Conservation (phyloP, 495 filamentous ascomycete species). For the Aspergillus avenaceus region DNA sequence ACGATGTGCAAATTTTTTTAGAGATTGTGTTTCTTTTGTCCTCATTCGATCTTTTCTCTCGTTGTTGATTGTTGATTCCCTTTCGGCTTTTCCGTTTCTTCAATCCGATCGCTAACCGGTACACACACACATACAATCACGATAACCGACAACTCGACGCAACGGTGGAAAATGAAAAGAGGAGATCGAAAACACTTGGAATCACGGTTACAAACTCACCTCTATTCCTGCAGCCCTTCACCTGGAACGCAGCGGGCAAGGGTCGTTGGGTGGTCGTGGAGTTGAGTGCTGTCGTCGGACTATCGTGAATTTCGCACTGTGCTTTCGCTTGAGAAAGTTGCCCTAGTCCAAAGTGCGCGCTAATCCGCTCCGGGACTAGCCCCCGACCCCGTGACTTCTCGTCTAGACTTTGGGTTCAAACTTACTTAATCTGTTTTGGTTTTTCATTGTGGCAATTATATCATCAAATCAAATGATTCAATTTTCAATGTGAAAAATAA, state of each 20-base stretch:
- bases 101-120: neutral
- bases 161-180: constrained; percentile 21
- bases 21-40: neutral
- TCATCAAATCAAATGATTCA: no score
- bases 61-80: neutral
- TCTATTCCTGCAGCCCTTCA: constrained; percentile 48
- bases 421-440: neutral
- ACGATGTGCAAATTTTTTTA: neutral
- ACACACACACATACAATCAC: no score
- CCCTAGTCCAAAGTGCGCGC: constrained; percentile 30
- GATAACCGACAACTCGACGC: constrained; percentile 19
- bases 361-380: constrained; percentile 21
- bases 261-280: constrained; percentile 43
- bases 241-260: constrained; percentile 42
- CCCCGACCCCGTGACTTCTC: constrained; percentile 8
- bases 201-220: constrained; percentile 34
- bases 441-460: no score
- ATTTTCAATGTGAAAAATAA: no score
- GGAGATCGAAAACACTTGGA: constrained; percentile 13
- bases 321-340: constrained; percentile 42
- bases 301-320: constrained; percentile 47
- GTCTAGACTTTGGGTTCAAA: constrained; percentile 9
- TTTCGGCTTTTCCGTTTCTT: neutral
- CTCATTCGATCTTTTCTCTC: neutral
- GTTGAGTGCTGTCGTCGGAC: constrained; percentile 38